These are phyloP conservation scores for Picochlorum sp. DNA, from an alignment of 139 green algal genomes.

Conservation along the genomic window DNA sequence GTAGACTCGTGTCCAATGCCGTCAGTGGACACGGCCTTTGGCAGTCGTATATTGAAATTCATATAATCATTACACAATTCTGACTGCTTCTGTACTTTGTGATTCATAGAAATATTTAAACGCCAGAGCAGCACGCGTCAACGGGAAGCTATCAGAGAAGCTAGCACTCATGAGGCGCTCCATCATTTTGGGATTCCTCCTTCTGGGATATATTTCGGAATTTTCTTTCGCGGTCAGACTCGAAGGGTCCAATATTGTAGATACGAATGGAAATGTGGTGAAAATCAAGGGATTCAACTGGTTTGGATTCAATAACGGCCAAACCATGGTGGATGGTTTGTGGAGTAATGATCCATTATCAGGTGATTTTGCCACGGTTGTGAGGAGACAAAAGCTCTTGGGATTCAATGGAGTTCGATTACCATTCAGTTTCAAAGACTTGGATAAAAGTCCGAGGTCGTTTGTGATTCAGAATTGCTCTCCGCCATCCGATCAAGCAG, in stretches of 20 bases:
- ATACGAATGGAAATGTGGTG: background rate
- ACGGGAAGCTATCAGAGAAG: background rate
- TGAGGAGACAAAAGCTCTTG: conserved; percentile 13
- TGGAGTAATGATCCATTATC: conserved; percentile 10
- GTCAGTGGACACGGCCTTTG: background rate
- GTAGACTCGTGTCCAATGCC: background rate
- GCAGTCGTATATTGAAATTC: background rate
- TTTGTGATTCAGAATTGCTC: conserved; percentile 6
- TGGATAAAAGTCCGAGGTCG: background rate
- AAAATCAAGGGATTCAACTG: conserved; percentile 1
- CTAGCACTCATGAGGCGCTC: background rate
- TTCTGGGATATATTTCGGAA: background rate
- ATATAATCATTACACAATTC: background rate
- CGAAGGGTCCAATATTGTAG: background rate
- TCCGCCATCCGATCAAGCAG: background rate
- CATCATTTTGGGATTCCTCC: background rate
- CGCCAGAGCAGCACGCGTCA: background rate
- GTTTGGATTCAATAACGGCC: conserved; percentile 16
- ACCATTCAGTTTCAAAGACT: conserved; percentile 13
- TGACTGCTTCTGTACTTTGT: background rate
- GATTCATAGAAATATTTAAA: background rate
- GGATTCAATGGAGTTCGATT: conserved; percentile 17
- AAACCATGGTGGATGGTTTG: conserved; percentile 11
- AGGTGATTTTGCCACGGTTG: conserved; percentile 8
- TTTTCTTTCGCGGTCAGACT: background rate